These are phyloP conservation scores for Astragalus membranaceus DNA, from an alignment of 306 rosid species.

Conservation along the genomic window DNA sequence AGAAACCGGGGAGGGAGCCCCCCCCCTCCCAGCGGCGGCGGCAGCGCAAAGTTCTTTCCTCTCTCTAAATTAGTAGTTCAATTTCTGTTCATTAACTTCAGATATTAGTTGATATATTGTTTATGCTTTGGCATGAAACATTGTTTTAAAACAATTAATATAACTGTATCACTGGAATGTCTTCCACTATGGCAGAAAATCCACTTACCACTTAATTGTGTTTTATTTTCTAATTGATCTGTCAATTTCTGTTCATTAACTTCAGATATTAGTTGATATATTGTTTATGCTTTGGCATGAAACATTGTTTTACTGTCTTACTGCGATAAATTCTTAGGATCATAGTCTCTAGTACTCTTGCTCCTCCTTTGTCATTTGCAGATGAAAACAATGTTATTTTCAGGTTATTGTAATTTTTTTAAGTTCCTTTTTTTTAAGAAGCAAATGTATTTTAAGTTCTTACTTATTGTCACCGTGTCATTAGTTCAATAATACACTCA, in stretches of 20 bases:
- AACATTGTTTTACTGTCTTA: neutral
- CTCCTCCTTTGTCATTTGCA: neutral
- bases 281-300: neutral
- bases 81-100: neutral
- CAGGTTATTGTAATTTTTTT: neutral
- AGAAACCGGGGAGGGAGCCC: no score
- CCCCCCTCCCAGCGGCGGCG: no score
- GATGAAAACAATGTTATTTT: neutral
- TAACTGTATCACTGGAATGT: no score
- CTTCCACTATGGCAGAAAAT: no score
- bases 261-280: neutral
- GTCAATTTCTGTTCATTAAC: neutral
- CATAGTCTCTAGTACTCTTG: neutral
- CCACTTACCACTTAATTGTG: constrained; percentile 4
- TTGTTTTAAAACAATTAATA: no score
- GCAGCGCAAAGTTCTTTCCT: no score
- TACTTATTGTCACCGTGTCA: neutral
- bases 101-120: neutral
- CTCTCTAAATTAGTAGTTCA: no score
- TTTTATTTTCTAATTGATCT: neutral
- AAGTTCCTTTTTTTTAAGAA: no score
- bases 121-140: neutral
- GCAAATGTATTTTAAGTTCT: neutral
- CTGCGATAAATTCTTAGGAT: neutral
- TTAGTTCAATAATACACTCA: neutral